Base-by-base conservation (phyloP, 1,284 basidiomycete genomes). In the Melampsora americana region DNA sequence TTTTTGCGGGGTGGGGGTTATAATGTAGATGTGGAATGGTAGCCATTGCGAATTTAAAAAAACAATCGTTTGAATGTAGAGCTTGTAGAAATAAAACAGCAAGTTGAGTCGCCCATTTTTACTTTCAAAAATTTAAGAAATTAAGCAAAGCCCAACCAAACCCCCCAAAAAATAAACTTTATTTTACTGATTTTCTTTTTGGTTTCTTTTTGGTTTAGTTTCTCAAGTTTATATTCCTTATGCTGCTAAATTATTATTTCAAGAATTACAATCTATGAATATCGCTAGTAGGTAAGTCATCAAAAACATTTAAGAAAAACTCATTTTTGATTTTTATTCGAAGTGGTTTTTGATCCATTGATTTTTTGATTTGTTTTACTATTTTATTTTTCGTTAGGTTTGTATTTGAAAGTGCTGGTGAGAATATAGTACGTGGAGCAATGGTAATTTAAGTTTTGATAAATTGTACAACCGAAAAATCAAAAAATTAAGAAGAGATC, bases 1-100 rank as follows among this genome's bases (percentile, higher is more conserved):
- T n/a, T n/a, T 42, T 67, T 62, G 62, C 44, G 69, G 20, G 42
- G 28, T 60, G 60, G 59, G 14, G 56, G 11, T 62, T 20, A n/a
- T 14, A 28, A 1, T 14, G 12, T 81, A 95, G 91, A 78, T 96
- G 94, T 82, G 95, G 94, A 80, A 85, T 97, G 78, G 95, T 93
- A 32, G 94, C 94, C 1, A 94, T 96, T 81, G 94, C 94, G 7
- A 96, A 96, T 83, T 85, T 97, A 79, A 86, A 86, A 79, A 86
- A 85, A 81, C 85, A 86, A 79, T 83, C 84, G 72, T 86, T 86
- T 82, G 84, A 86, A 80, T 93, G 92, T 81, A 89, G 92, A 77
- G 90, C 93, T 56, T 97, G 94, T 84, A 91, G 93, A 82, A 97
- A 96, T 86, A 95, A 94, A 85, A 95, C 93, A 46, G 91, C 91